Conservation (phyloP, 2,329 filamentous ascomycete species). For the Dothideomycetes sp. region DNA sequence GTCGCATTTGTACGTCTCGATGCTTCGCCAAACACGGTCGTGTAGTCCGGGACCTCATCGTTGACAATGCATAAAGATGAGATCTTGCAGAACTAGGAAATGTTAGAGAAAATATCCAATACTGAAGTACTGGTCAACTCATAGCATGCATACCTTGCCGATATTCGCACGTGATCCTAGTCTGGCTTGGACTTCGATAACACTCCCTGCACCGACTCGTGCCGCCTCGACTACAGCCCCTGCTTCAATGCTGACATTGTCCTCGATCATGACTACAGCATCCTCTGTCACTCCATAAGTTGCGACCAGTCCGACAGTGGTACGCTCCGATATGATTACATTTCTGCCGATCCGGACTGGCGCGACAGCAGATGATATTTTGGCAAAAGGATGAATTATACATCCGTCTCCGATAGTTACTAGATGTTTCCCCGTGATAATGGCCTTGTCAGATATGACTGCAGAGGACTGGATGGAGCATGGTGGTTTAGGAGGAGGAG, state of each 20-base stretch:
- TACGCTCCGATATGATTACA: constrained; percentile 67
- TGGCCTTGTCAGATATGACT: constrained; percentile 36
- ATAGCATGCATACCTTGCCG: constrained; percentile 26
- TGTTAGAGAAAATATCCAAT: constrained; percentile 6
- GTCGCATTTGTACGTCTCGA: constrained; percentile 29
- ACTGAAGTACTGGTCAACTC: constrained; percentile 1
- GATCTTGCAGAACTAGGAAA: constrained; percentile 32
- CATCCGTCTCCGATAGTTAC: constrained; percentile 69
- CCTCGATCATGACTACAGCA: constrained; percentile 25
- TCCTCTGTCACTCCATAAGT: constrained; percentile 8
- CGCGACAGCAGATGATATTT: constrained; percentile 29
- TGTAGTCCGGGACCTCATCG: constrained; percentile 32
- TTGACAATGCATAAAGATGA: constrained; percentile 24
- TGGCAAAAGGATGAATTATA: constrained; percentile 76
- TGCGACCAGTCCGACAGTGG: constrained; percentile 23
- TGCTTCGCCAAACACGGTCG: constrained; percentile 30
- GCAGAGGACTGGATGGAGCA: constrained; percentile 34
- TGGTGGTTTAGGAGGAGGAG: constrained; percentile 20
- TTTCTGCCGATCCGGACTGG: constrained; percentile 32
- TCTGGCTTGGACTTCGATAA: constrained; percentile 19
- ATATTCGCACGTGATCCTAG: constrained; percentile 29
- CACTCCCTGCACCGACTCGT: constrained; percentile 18
- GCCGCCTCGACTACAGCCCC: constrained; percentile 27
- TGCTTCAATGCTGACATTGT: constrained; percentile 33
- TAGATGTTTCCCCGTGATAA: constrained; percentile 57